phyloP scores from a whole-genome alignment of 805 yeast genomes.

The Monosporozyma servazzii region DNA sequence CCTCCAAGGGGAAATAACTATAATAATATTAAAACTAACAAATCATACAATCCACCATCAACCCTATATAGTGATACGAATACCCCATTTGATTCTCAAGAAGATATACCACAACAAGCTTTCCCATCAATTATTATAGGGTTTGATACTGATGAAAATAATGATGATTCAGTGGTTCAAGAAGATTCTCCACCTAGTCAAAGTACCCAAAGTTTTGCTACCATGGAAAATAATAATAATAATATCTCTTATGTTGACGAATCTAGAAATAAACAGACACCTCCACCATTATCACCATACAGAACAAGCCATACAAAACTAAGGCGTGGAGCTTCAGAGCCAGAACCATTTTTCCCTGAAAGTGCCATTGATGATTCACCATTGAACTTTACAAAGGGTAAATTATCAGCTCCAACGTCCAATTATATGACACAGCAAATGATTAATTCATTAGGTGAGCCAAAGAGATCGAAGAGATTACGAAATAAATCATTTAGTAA shows the following conservation, averaged over 20 bases:
- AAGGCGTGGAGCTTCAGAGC: slow-evolving; percentile 1
- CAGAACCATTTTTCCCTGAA: not conserved
- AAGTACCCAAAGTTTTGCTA: not conserved
- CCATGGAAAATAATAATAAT: not conserved
- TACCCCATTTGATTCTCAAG: slow-evolving; percentile 1
- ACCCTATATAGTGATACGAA: not conserved
- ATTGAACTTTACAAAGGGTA: not conserved
- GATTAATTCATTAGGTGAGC: slow-evolving; percentile 11
- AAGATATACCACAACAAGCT: slow-evolving; percentile 7
- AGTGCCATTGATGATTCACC: not conserved
- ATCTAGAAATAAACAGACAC: not conserved
- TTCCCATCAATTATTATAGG: slow-evolving; percentile 23
- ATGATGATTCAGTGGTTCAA: not conserved
- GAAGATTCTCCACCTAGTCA: not conserved
- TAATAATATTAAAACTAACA: not conserved
- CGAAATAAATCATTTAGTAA: slow-evolving; percentile 52
- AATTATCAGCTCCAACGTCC: not conserved
- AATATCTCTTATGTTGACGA: not conserved
- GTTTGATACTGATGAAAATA: slow-evolving; percentile 9
- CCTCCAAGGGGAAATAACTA: not conserved
- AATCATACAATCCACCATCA: not conserved
- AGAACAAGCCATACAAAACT: not conserved
- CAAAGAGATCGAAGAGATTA: slow-evolving; percentile 27
- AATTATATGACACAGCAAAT: not conserved
- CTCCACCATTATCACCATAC: not conserved